phyloP scores from a whole-genome alignment of 2,329 filamentous ascomycete species.

The Fusarium sp. region DNA sequence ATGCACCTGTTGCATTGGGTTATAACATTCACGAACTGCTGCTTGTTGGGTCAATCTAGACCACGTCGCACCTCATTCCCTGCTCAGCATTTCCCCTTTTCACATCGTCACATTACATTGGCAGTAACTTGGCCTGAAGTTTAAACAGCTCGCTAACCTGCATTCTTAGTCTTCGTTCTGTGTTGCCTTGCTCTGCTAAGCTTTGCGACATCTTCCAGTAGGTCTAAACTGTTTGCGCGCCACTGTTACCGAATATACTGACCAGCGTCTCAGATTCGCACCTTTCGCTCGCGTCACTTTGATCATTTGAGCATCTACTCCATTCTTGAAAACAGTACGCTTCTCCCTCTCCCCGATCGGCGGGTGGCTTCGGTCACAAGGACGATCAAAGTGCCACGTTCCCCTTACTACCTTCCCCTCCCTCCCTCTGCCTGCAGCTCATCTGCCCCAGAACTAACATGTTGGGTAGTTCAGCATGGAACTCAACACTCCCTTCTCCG shows the following conservation, averaged over 20 bases:
- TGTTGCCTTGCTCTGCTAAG: conserved; percentile 43
- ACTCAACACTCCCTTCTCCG: conserved; percentile 52
- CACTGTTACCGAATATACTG: neutral
- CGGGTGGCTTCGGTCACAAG: neutral
- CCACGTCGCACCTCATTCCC: too few species aligned
- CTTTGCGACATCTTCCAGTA: conserved; percentile 40
- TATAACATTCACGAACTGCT: conserved; percentile 14
- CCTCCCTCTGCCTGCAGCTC: neutral
- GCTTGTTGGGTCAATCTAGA: conserved; percentile 1
- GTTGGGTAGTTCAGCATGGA: conserved; percentile 50
- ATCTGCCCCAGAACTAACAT: conserved; percentile 24
- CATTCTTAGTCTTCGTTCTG: conserved; percentile 29
- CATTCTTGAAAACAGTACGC: conserved; percentile 36
- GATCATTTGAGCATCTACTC: conserved; percentile 41
- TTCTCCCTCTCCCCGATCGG: neutral
- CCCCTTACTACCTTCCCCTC: neutral
- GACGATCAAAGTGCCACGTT: neutral
- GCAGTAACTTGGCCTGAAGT: neutral
- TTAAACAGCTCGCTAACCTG: conserved; percentile 22
- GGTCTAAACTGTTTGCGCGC: neutral
- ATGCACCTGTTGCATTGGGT: conserved; percentile 1
- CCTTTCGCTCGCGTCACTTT: conserved; percentile 29
- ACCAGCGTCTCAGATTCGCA: conserved; percentile 25
- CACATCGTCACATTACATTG: conserved; percentile 9
- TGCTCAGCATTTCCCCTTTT: neutral